Base-by-base conservation (phyloP, 1,284 basidiomycete species). In the Cutaneotrichosporon curvatum region DNA sequence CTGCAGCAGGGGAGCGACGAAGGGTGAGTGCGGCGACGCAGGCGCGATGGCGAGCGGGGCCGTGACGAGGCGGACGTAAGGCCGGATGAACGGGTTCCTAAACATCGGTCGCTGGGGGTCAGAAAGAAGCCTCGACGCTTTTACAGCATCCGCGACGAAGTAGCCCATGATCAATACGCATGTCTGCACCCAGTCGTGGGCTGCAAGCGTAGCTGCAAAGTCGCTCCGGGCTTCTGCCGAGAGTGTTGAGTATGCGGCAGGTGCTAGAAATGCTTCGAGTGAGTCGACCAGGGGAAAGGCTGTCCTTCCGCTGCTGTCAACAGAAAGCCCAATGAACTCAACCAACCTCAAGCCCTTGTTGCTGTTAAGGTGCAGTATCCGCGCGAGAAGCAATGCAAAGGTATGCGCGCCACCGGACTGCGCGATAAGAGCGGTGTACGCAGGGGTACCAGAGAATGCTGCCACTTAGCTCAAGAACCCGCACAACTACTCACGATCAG, bases 21-120 rank as follows among this genome's bases (percentile, higher is more conserved):
- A 19, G 3, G 57, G 37, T 6, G 55, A 53, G 25, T 7, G 7
- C 20, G 33, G 37, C 1, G 20, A 23, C 20, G 21, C 10, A 3
- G 42, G 36, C 2, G 56, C 43, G 15, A 65, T 34, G 0, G 45
- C 33, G 28, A 63, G 44, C 1, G 68, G 68, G 2, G 62, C 63
- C 12, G 61, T 61, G 20, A 71, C 31, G 1, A 72, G 61, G 4
- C 61, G 59, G 4, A 60, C 56, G 37, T 67, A 48, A 12, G 59
- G 56, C 15, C 47, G 49, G 6, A 67, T 46, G 8, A 53, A 35
- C 0, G 68, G 58, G 48, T 70, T 64, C 40, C n/a, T n/a, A n/a
- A n/a, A n/a, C n/a, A n/a, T n/a, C n/a, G n/a, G n/a, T n/a, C 25
- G 25, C 7, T 12, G 12, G 25, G 25, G 12, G 25, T 28, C 8